These are phyloP conservation scores for Dujonia santamariae DNA, from an alignment of 1,139 yeast genomes.

Conservation along the genomic window DNA sequence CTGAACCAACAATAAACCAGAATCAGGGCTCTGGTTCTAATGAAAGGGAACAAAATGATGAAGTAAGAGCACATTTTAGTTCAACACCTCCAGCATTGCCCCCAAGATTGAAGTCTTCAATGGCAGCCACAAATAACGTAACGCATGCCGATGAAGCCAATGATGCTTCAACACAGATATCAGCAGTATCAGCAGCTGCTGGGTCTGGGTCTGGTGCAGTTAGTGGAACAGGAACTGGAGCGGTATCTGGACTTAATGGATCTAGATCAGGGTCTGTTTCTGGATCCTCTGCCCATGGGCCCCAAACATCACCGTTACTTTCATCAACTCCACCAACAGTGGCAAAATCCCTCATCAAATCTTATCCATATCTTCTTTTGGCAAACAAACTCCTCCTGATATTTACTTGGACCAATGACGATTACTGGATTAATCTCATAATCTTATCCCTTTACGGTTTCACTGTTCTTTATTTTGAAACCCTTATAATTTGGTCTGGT, in stretches of 20 bases:
- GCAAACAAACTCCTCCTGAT: conserved; percentile 68
- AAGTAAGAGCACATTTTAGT: conserved; percentile 14
- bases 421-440: conserved; percentile 71
- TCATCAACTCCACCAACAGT: conserved; percentile 89
- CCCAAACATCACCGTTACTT: conserved; percentile 62
- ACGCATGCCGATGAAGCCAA: neutral
- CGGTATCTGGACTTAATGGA: neutral
- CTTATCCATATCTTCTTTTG: conserved; percentile 79
- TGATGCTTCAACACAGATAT: neutral
- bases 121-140: neutral
- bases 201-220: neutral
- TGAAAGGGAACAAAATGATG: conserved; percentile 4
- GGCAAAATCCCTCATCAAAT: conserved; percentile 73
- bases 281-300: conserved; percentile 18
- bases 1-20: neutral
- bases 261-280: neutral
- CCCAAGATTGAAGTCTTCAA: neutral
- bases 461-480: conserved; percentile 69
- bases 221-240: neutral
- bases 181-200: neutral
- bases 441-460: conserved; percentile 56
- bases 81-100: neutral
- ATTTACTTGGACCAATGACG: conserved; percentile 90
- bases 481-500: conserved; percentile 72
- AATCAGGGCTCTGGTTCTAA: neutral